Evolutionary conservation across 1,284 basidiomycete genomes (phyloP), one percentile per base, ranked within the genome.

Genomic region (Tilletia walkeri): DNA sequence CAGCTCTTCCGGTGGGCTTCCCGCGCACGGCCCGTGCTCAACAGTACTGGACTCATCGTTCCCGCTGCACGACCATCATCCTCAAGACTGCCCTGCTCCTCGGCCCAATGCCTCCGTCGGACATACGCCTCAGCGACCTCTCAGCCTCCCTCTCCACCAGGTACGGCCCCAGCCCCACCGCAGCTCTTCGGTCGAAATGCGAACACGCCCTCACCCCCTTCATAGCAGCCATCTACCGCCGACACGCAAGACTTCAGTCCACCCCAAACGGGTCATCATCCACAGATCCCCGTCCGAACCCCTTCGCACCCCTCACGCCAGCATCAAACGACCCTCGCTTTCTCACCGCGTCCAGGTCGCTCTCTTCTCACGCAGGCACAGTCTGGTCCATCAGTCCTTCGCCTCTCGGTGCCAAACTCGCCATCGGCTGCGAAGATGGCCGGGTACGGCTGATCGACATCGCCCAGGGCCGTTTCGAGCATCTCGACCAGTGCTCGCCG

Each of bases 351-450:
- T 72, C 92, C 89, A 87, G 90, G 76, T 90, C 91, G 1, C 87
- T 94, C 38, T 86, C 88, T 72, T 94, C 93, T 3, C 91, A 93
- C 84, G 92, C 91, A 1, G 93, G 93, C 7, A 90, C 94, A 5
- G 91, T 98, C 70, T 99, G 95, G 95, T 91, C 91, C 67, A 87
- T 98, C 75, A 88, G 93, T n/a, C 89, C 89, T 1, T 95, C 95
- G 75, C 91, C 93, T 1, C 88, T 91, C 3, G 92, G 91, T 4
- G 90, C 89, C 45, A 85, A 90, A 14, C 89, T 99, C 65, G 95
- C 94, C 30, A 86, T 99, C 24, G 94, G 92, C 6, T 95, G 94
- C 80, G 93, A 95, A 85, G 94, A 95, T 82, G 94, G 94, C 69
- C 88, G 90, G 39, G 88, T 30, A 30, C 24, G 24, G 24, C 24